Evolutionary conservation across 371 early-diverging fungal genomes (phyloP), one percentile per base, ranked within the genome.

Genomic region (Coemansia sp.): DNA sequence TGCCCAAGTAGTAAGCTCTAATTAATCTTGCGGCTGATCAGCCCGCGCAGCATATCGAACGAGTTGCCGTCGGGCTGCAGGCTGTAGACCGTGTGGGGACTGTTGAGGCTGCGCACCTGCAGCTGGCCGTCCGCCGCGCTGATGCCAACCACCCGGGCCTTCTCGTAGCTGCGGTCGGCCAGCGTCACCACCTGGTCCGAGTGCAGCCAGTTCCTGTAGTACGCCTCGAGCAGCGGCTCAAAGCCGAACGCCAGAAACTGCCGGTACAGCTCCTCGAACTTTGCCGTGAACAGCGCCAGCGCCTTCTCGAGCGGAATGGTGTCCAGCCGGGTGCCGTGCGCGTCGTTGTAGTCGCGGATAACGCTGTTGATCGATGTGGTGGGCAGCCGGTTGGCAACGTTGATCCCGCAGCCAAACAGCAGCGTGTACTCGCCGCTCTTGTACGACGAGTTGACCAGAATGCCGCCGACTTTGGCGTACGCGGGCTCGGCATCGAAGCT

Each of bases 1-100:
- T 20, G 20, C 20, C 20, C 20, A 13, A 41, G 41, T 20, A 45
- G 45, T 45, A 45, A n/a, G 14, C 43, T 20, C 31, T 31, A 55
- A 10, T 36, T 16, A 5, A 51, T 20, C 63, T 94, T 93, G n/a
- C 83, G 81, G 20, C 81, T 80, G 61, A 97, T 89, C 50, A 98
- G 75, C 0, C 94, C 93, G 52, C 88, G 86, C 78, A 96, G 81
- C 93, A 96, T 94, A 72, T 98, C 98, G 76, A 98, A 98, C 31
- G 90, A 88, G 71, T 96, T 96, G 9, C 96, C 96, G 68, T 95
- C 96, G 2, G 98, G 98, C 73, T 93, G 92, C 50, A 98, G 81
- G 5, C 85, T 82, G 65, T 84, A 86, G 14, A 81, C 76, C 34
- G 83, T 77, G 2, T 77, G 80, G 6, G 80, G 77, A 0, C 82